A percentile compares a stretch with the other conserved stretches of the same genome.
phyloP scores from a whole-genome alignment of 2,329 filamentous ascomycete genomes.

The Diaporthe citrichinensis region DNA sequence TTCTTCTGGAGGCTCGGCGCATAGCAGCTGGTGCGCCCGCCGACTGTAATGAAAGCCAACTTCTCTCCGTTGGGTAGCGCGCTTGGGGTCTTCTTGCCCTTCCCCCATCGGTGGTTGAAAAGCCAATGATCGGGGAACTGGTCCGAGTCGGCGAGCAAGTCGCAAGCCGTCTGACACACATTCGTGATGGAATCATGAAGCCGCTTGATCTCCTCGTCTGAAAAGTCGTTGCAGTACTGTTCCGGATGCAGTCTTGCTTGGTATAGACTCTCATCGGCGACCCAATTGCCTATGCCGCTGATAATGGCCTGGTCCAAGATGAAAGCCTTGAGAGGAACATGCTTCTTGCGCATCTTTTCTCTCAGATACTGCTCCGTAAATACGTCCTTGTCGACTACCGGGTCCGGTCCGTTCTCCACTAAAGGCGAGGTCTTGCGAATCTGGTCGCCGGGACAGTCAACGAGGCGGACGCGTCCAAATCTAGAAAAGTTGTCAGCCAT shows the following conservation, averaged over 20 bases:
- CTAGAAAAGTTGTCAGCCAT: conserved; percentile 7
- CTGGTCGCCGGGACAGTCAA: conserved; percentile 82
- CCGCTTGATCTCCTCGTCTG: conserved; percentile 76
- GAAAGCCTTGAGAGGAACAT: conserved; percentile 89
- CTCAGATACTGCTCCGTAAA: conserved; percentile 83
- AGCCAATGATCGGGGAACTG: conserved; percentile 91
- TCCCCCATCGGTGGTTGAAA: conserved; percentile 90
- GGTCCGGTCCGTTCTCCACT: conserved; percentile 94
- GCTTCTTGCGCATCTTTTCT: conserved; percentile 80
- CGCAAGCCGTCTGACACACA: conserved; percentile 85
- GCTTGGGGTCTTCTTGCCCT: conserved; percentile 81
- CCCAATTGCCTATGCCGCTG: conserved; percentile 97
- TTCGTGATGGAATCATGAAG: conserved; percentile 82
- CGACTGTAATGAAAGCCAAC: conserved; percentile 89
- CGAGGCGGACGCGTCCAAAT: conserved; percentile 83
- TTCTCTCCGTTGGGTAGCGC: conserved; percentile 87
- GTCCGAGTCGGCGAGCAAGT: conserved; percentile 83
- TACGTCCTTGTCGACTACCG: conserved; percentile 83
- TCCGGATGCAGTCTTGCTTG: conserved; percentile 92
- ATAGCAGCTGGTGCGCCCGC: conserved; percentile 90
- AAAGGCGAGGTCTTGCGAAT: conserved; percentile 85
- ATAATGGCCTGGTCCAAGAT: conserved; percentile 90
- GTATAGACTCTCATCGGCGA: conserved; percentile 94
- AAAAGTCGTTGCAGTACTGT: conserved; percentile 89
- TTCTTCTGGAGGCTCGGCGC: conserved; percentile 92